phyloP scores from a whole-genome alignment of 352 stramenopile species.

The Pythium plurisporium region DNA sequence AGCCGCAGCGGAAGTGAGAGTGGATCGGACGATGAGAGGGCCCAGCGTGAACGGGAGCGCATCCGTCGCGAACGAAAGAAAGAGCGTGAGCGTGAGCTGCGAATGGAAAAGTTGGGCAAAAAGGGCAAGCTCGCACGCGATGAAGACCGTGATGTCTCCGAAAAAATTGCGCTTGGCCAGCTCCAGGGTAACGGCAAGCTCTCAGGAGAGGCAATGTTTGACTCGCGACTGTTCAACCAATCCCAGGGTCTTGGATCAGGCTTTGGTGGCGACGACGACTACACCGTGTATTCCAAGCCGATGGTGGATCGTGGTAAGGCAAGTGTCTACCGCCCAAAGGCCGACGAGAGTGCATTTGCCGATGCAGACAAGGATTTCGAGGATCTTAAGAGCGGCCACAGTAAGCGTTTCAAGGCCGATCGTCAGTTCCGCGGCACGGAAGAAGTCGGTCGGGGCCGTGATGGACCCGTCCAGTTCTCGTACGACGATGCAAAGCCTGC shows the following conservation, averaged over 20 bases:
- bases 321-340: constrained; percentile 88
- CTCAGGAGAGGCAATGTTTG: constrained; percentile 90
- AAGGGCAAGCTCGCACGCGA: constrained; percentile 92
- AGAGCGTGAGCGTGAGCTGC: constrained; percentile 93
- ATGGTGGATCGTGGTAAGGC: constrained; percentile 92
- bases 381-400: constrained; percentile 80
- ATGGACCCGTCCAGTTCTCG: constrained; percentile 86
- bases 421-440: constrained; percentile 86
- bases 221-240: constrained; percentile 98
- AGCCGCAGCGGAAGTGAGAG: constrained; percentile 20
- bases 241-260: constrained; percentile 93
- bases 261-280: constrained; percentile 97
- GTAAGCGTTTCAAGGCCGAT: constrained; percentile 87
- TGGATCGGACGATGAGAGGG: constrained; percentile 41
- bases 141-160: constrained; percentile 95
- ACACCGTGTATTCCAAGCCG: constrained; percentile 98
- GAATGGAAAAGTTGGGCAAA: constrained; percentile 93
- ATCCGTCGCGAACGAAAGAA: constrained; percentile 91
- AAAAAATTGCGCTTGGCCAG: constrained; percentile 98
- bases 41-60: constrained; percentile 44
- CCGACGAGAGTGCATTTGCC: constrained; percentile 75
- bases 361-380: constrained; percentile 89
- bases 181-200: constrained; percentile 85
- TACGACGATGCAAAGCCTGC: constrained; percentile 42
- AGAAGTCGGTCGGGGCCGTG: constrained; percentile 44